Evolutionary conservation across 139 green algal species (phyloP), one percentile per base, ranked within the genome.

Genomic region (Coelastrella sp.): DNA sequence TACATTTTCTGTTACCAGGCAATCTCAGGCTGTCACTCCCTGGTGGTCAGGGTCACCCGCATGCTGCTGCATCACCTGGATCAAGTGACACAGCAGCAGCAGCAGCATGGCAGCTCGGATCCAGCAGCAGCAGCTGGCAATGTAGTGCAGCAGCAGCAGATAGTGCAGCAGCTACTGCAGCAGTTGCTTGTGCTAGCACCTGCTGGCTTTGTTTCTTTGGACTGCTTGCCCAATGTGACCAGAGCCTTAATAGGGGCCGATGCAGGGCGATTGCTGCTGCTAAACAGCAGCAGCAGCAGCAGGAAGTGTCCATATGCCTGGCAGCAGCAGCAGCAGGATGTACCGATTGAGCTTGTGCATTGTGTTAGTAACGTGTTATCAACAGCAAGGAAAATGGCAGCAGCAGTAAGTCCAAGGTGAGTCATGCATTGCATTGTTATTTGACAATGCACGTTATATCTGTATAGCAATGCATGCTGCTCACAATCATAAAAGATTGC

Each of bases 391-490:
- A 3, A 48, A 4, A 37, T 82, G 53, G 75, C 75, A 23, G 35
- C 75, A 38, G 75, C 51, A 40, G 75, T 82, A 9, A 82, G 51
- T 1, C 75, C 75, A 2, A 71, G 75, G 75, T 82, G 53, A 13
- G 75, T 37, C 17, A 2, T 66, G 5, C 23, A 30, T 53, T 57
- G 67, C n/a, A n/a, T n/a, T n/a, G n/a, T n/a, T n/a, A n/a, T n/a
- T n/a, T n/a, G n/a, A n/a, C n/a, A n/a, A n/a, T n/a, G n/a, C n/a
- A n/a, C n/a, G n/a, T n/a, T n/a, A n/a, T n/a, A n/a, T n/a, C n/a
- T n/a, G n/a, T n/a, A n/a, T n/a, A n/a, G n/a, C n/a, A n/a, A n/a
- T n/a, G n/a, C n/a, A n/a, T n/a, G n/a, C n/a, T n/a, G n/a, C n/a
- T n/a, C n/a, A n/a, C n/a, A n/a, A n/a, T n/a, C n/a, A n/a, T n/a